Evolutionary conservation across 2,329 filamentous ascomycete genomes (phyloP).

Genomic region (Sclerotinia trifoliorum): DNA sequence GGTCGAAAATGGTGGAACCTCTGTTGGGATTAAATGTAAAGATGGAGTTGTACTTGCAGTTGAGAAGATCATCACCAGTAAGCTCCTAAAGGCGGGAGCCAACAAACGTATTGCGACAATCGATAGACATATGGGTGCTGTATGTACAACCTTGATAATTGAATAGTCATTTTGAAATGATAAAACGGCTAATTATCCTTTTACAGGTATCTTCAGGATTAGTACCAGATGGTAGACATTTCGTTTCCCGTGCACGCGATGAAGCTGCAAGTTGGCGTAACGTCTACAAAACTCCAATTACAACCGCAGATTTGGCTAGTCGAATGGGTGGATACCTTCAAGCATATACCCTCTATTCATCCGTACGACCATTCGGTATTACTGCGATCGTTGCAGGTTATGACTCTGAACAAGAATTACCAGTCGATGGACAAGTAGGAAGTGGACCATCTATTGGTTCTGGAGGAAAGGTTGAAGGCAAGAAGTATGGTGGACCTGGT

Average conservation of each 20-base stretch:
- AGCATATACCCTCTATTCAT: slow-evolving; percentile 95
- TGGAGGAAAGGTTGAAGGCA: slow-evolving; percentile 76
- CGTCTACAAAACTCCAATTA: slow-evolving; percentile 92
- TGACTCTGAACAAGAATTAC: slow-evolving; percentile 82
- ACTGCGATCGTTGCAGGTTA: slow-evolving; percentile 92
- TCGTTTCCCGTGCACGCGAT: slow-evolving; percentile 89
- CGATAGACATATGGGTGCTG: slow-evolving; percentile 89
- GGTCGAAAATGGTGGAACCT: slow-evolving; percentile 95
- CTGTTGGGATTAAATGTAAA: slow-evolving; percentile 94
- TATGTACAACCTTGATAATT: slow-evolving; percentile 49
- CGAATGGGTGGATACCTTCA: slow-evolving; percentile 96
- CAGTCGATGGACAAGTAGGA: slow-evolving; percentile 89
- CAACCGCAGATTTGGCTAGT: slow-evolving; percentile 80
- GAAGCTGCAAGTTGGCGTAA: slow-evolving; percentile 89
- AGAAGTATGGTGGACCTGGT: slow-evolving; percentile 81
- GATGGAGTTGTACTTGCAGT: slow-evolving; percentile 94
- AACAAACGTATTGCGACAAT: slow-evolving; percentile 97
- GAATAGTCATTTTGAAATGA: not conserved
- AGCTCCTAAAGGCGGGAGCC: slow-evolving; percentile 88
- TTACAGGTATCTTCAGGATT: slow-evolving; percentile 89
- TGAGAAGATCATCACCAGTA: slow-evolving; percentile 94
- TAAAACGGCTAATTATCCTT: slow-evolving; percentile 25
- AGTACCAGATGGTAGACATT: slow-evolving; percentile 91
- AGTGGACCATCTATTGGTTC: slow-evolving; percentile 73
- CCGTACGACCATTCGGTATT: slow-evolving; percentile 93